Evolutionary conservation across 345 rosid genomes (phyloP).

Genomic region (Firmiana major): DNA sequence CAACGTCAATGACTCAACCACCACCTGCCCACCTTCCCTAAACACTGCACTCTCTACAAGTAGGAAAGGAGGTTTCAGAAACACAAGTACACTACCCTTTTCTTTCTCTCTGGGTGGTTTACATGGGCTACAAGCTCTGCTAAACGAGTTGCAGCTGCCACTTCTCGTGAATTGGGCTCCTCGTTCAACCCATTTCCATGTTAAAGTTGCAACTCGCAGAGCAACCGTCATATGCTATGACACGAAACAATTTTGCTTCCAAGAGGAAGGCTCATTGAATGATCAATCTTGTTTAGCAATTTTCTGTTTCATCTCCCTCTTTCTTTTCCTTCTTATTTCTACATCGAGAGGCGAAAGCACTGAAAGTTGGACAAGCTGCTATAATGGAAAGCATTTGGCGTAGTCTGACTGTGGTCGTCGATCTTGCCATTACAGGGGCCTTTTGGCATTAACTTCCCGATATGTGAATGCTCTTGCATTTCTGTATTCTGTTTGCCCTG

Average conservation of each 20-base stretch:
- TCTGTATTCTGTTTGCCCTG: background rate
- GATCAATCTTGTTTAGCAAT: too few species aligned
- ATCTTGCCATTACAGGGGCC: background rate
- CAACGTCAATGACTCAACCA: background rate
- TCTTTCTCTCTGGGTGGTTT: background rate
- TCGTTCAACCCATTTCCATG: background rate
- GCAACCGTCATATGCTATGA: background rate
- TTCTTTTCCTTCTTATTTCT: background rate
- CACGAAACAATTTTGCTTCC: too few species aligned
- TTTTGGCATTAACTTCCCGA: background rate
- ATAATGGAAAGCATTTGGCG: background rate
- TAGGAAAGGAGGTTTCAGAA: background rate
- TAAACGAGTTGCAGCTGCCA: background rate
- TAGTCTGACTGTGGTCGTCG: background rate
- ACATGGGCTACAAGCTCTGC: background rate
- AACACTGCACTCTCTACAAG: background rate
- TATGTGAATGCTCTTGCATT: background rate
- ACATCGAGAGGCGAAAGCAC: background rate
- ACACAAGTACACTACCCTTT: background rate
- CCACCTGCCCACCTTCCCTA: background rate
- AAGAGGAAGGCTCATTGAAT: too few species aligned
- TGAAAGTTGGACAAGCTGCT: background rate
- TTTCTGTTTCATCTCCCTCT: too few species aligned
- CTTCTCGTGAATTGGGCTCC: background rate
- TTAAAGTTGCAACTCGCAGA: too few species aligned